Base-by-base conservation (phyloP, 2,329 filamentous ascomycete genomes). In the Seiridium unicorne region DNA sequence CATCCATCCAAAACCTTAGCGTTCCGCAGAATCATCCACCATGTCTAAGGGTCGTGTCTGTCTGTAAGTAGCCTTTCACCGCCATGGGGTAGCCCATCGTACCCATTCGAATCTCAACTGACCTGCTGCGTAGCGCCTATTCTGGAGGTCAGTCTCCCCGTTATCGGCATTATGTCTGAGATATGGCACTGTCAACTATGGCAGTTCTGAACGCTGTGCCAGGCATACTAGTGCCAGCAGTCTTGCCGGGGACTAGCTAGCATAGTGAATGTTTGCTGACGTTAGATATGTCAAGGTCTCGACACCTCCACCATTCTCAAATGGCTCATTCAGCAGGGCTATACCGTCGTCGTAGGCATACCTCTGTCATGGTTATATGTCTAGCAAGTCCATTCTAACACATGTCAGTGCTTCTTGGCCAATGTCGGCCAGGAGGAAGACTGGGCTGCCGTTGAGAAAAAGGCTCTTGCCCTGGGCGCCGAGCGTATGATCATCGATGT, bases 341-440 rank as follows among this genome's bases (percentile, higher is more conserved):
- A 69, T 46, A 62, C 63, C 42, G 68, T 71, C 59, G 64, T 71
- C 35, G 62, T 62, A 51, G 34, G 38, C 32, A 34, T 18, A 34
- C 53, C 53, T 40, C 32, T 53, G 35, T 4, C 49, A 35, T 35
- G 18, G 44, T 26, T 26, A 18, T 18, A 8, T 11, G 18, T 26
- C 49, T 38, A 31, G 26, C 42, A 11, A 26, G 3, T 10, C 18
- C 13, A 32, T n/a, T 44, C 18, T 26, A 26, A 38, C 31, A 60
- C 11, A 79, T 79, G 58, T 68, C 77, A 36, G 70, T 80, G 73
- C 72, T 82, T 79, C 73, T 80, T 90, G 73, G 89, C 89, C 78
- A 82, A 92, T 76, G 85, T 91, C 67, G 90, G 90, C 61, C 89
- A 92, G 77, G 85, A 89, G 70, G 90, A 93, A 77, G 89, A 92